Evolutionary conservation across 331 rosid species (phyloP), one percentile per base, ranked within the genome.

Genomic region (Acacia concinna): DNA sequence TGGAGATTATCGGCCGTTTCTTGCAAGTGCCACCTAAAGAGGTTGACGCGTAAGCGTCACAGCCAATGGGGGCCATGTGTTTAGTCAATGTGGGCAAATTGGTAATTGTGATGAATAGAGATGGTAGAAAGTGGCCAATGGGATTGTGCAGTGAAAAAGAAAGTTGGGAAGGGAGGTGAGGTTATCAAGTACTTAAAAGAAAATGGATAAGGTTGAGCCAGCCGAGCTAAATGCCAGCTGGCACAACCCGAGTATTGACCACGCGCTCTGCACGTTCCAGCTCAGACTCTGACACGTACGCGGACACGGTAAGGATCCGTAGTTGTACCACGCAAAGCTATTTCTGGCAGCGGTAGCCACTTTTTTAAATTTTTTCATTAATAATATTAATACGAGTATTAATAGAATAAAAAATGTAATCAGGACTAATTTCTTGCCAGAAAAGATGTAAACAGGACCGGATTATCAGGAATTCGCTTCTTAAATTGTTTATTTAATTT

Each of bases 161-260:
- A 28, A 0, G 1, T 0, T 1, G 5, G 9, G 5, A 0, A 1
- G 1, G 0, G 0, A 6, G 47, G 89, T 86, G 56, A 78, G 27
- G 0, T 28, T 84, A 89, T 21, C 12, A 8, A 0, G 8, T 28
- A 41, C 68, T 68, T 21, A 76, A 60, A 81, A 63, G 87, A 80
- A 84, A 84, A 6, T 85, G 94, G 92, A 90, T 90, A 88, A 88
- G 89, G 88, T 84, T 84, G 18, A 27, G 79, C 41, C n/a, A 79
- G 76, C 74, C 60, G 74, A 85, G 82, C 28, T 18, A 25, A 15
- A 14, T 76, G 87, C 87, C 90, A 88, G 92, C 89, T 83, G 90
- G 92, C 89, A 68, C 35, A 84, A 59, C 82, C 65, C 68, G 80
- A 80, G 65, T 77, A 71, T 69, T 78, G 81, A 81, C 83, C 89